phyloP scores from a whole-genome alignment of 2,329 filamentous ascomycete species.

The Aspergillus pseudoglaucus region DNA sequence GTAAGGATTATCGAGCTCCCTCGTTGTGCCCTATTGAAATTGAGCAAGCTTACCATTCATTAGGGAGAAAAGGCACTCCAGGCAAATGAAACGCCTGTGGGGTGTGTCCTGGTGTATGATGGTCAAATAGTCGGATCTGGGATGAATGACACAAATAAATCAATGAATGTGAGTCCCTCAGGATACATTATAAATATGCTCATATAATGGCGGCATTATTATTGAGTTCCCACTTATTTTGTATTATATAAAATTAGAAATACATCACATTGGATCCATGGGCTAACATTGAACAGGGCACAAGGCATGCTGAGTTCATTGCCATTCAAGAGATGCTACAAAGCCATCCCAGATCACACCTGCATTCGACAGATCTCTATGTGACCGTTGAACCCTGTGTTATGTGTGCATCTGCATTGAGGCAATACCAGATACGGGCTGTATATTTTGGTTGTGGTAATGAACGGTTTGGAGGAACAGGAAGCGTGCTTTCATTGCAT shows the following conservation, averaged over 20 bases:
- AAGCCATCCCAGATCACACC: slow-evolving; percentile 59
- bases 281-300: slow-evolving; percentile 62
- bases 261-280: neutral
- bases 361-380: slow-evolving; percentile 74
- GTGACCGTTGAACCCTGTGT: slow-evolving; percentile 98
- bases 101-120: slow-evolving; percentile 83
- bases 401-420: slow-evolving; percentile 92
- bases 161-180: slow-evolving; percentile 52
- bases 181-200: neutral
- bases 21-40: neutral
- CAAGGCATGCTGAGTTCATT: slow-evolving; percentile 91
- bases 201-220: neutral
- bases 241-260: neutral
- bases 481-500: slow-evolving; percentile 85
- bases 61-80: slow-evolving; percentile 78
- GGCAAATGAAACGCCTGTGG: slow-evolving; percentile 90
- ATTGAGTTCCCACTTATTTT: neutral
- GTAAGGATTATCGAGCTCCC: slow-evolving; percentile 39
- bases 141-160: slow-evolving; percentile 95
- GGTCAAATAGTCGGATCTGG: slow-evolving; percentile 75
- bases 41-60: slow-evolving; percentile 2
- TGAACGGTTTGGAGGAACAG: slow-evolving; percentile 93
- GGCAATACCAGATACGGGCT: slow-evolving; percentile 78
- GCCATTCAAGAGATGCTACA: slow-evolving; percentile 64
- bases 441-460: slow-evolving; percentile 96